Evolutionary conservation across 768 basidiomycete genomes (phyloP).

Genomic region (Pilatotrama ljubarskyi): DNA sequence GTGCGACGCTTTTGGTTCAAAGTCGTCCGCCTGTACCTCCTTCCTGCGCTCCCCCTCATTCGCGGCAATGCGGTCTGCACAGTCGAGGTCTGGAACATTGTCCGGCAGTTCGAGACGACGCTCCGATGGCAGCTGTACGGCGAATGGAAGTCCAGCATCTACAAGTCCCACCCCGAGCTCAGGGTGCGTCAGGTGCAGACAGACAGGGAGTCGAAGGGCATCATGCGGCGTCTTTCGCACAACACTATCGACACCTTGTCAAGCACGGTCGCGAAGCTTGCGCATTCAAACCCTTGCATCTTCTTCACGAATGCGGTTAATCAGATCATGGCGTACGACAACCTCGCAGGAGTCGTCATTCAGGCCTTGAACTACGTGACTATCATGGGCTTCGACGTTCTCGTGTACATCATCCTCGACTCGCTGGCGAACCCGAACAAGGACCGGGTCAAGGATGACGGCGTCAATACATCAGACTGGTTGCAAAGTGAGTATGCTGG

Average conservation of each 20-base stretch:
- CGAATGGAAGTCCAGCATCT: conserved; percentile 82
- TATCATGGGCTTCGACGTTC: conserved; percentile 91
- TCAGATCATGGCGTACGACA: conserved; percentile 97
- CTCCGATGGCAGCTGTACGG: conserved; percentile 91
- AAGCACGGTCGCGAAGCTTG: conserved; percentile 87
- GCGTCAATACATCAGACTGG: conserved; percentile 90
- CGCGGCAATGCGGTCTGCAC: conserved; percentile 86
- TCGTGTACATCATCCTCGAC: conserved; percentile 85
- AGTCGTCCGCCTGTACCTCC: conserved; percentile 73
- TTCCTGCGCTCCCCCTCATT: conserved; percentile 86
- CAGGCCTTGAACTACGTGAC: conserved; percentile 88
- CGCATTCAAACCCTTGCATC: conserved; percentile 91
- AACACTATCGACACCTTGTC: conserved; percentile 84
- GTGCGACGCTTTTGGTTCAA: conserved; percentile 82
- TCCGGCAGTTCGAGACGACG: conserved; percentile 75
- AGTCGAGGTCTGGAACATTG: conserved; percentile 90
- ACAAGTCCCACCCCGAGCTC: conserved; percentile 77
- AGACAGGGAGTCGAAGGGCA: conserved; percentile 84
- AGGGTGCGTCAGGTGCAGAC: conserved; percentile 79
- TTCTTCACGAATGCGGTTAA: conserved; percentile 87
- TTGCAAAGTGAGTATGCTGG: conserved; percentile 68
- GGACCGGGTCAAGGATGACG: conserved; percentile 85
- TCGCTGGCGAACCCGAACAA: conserved; percentile 82
- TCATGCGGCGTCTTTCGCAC: conserved; percentile 82
- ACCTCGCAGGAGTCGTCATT: conserved; percentile 85